These are phyloP conservation scores for Hamigera avellanea DNA, from an alignment of 495 filamentous ascomycete genomes.

Conservation along the genomic window DNA sequence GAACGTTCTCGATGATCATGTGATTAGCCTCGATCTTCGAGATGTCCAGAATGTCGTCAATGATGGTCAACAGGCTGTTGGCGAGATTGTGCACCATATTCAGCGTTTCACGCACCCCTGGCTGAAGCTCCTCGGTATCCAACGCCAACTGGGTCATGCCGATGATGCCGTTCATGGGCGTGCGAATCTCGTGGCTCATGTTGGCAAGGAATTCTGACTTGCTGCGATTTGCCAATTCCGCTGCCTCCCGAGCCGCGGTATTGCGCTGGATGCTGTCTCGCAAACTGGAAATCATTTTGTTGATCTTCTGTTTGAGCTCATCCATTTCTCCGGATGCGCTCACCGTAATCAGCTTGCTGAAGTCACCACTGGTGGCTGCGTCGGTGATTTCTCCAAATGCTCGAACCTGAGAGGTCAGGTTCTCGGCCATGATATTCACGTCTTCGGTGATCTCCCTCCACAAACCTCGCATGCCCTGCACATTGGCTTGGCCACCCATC, in stretches of 20 bases:
- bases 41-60: constrained; percentile 79
- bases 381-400: constrained; percentile 87
- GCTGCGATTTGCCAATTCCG: constrained; percentile 43
- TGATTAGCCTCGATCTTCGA: constrained; percentile 68
- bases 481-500: constrained; percentile 79
- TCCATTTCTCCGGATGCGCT: constrained; percentile 95
- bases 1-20: constrained; percentile 68
- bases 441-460: constrained; percentile 93
- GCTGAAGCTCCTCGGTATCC: constrained; percentile 55
- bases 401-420: constrained; percentile 83
- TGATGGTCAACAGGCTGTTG: constrained; percentile 65
- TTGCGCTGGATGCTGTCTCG: constrained; percentile 42
- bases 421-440: constrained; percentile 67
- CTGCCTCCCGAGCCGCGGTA: constrained; percentile 28
- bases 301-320: constrained; percentile 89
- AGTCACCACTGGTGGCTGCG: constrained; percentile 79
- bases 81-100: constrained; percentile 82
- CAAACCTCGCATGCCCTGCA: constrained; percentile 84
- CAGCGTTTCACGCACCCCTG: constrained; percentile 73
- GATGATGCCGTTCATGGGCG: constrained; percentile 59
- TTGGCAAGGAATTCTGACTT: constrained; percentile 51
- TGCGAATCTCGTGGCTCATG: constrained; percentile 82
- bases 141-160: constrained; percentile 49
- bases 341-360: constrained; percentile 81
- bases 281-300: constrained; percentile 85